Percentiles rank a stretch among this genome's conserved stretches.
These are phyloP conservation scores for Cicer chorassanicum DNA, from an alignment of 306 rosid genomes.

Conservation along the genomic window DNA sequence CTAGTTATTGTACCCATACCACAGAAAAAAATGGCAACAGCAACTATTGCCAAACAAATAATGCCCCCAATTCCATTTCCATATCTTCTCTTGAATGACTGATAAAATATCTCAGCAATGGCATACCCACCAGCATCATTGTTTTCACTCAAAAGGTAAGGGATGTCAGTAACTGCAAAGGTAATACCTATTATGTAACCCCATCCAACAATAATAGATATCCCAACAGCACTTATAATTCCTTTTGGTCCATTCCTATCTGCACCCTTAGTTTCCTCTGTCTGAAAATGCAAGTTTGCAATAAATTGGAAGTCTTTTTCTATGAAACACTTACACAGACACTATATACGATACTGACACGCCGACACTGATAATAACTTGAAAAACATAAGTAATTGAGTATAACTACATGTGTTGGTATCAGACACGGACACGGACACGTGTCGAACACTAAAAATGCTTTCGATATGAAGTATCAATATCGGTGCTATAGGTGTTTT, in stretches of 20 bases:
- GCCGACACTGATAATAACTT: too few relatives aligned
- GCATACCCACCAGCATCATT: slow-evolving; percentile 96
- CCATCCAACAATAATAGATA: slow-evolving; percentile 85
- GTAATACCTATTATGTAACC: slow-evolving; percentile 84
- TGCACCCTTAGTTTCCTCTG: slow-evolving; percentile 91
- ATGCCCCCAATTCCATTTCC: slow-evolving; percentile 92
- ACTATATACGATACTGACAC: too few relatives aligned
- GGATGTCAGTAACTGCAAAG: slow-evolving; percentile 74
- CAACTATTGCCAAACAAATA: slow-evolving; percentile 80
- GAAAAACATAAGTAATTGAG: too few relatives aligned
- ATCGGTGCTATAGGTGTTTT: background rate
- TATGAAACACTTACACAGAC: too few relatives aligned
- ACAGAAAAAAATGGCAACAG: slow-evolving; percentile 83
- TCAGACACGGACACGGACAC: too few relatives aligned
- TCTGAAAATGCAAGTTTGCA: slow-evolving; percentile 58
- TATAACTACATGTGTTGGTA: too few relatives aligned
- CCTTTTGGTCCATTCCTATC: slow-evolving; percentile 91
- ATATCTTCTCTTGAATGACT: slow-evolving; percentile 75
- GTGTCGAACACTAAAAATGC: too few relatives aligned
- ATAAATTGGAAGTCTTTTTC: background rate
- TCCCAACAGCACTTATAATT: slow-evolving; percentile 83
- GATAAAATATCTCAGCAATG: slow-evolving; percentile 89
- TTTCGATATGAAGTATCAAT: too few relatives aligned
- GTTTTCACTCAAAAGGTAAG: slow-evolving; percentile 71
- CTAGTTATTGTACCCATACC: slow-evolving; percentile 87